Evolutionary conservation across 768 basidiomycete genomes (phyloP), one percentile per base, ranked within the genome.

Genomic region (Mycena sanguinolenta): DNA sequence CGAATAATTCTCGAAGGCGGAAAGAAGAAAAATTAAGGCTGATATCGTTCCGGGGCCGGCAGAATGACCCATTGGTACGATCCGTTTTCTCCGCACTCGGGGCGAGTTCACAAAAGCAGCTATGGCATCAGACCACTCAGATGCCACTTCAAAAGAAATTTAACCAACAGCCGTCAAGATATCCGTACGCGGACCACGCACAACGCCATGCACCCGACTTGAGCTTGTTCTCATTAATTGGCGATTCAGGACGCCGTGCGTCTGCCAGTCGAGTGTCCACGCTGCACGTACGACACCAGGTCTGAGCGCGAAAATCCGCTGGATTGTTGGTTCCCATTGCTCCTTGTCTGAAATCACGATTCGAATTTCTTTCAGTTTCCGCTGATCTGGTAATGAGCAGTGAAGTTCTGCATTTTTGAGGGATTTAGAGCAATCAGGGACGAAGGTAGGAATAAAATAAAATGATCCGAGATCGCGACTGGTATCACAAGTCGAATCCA

Each of bases 181-280:
- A n/a, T n/a, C n/a, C n/a, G n/a, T n/a, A n/a, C n/a, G n/a, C n/a
- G n/a, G n/a, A n/a, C n/a, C n/a, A n/a, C n/a, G n/a, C n/a, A n/a
- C n/a, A 16, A 81, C 84, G 72, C 71, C 70, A 83, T 85, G 82
- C 49, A 84, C 81, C 54, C 79, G 79, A 34, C 80, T 76, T 21
- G 76, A 69, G 16, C 82, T 79, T 1, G 63, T 39, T 58, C 75
- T 69, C 44, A 87, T 70, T 0, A 75, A 65, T 8, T 78, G 77
- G 13, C 72, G 76, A 71, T 89, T 89, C 30, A 87, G 71, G 0
- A 85, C 85, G n/a, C 87, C 87, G 58, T 87, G 85, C 30, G 80
- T 87, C 64, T 84, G 86, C 82, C 84, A 85, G 74, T 89, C 87
- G 62, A 88, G 83, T 0, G 84, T 77, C 85, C 86, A 87, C 2